Base-by-base conservation (phyloP, 495 filamentous ascomycete genomes). In the Talaromyces wortmannii region DNA sequence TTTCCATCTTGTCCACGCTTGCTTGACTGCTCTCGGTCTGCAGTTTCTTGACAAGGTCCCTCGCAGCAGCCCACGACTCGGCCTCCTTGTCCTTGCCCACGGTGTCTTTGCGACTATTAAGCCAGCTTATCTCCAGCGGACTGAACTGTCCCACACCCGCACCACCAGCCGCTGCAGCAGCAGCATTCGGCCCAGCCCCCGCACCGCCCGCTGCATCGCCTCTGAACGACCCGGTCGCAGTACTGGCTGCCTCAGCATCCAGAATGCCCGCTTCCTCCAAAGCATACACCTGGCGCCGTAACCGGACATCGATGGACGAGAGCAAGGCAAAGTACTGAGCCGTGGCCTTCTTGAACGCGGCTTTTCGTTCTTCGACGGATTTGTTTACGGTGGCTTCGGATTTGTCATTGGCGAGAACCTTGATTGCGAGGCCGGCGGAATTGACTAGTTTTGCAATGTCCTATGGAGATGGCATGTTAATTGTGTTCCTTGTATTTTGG, bases 31-130 rank as follows among this genome's bases (percentile, higher is more conserved):
- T 59, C n/a, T 23, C 56, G 15, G n/a, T 64, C 50, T 63, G 54
- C 45, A 70, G 54, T 45, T 61, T 63, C 59, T 82, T 72, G 17
- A 83, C 59, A 59, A 84, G 70, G 30, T 59, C 62, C 36, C 72
- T 68, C 32, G 85, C 83, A 55, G 82, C 78, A 52, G 73, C 73
- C 88, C 89, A 89, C 50, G 94, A 63, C 71, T 94, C 89, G 11
- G 79, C 78, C 65, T 94, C 89, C 77, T 88, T 90, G 55, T 88
- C 84, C 61, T 81, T 84, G 44, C 84, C 88, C 13, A 92, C 84
- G 31, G 83, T 84, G 58, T 87, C 84, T 56, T 85, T 87, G 55
- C 89, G 80, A 68, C 86, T 87, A 61, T 96, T 96, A 62, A 96
- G 71, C 82, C 84, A 87, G 50, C 90, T 90, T 12, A 94, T 82